Base-by-base conservation (phyloP, 208 protist species). In the Trypanosoma brucei region DNA sequence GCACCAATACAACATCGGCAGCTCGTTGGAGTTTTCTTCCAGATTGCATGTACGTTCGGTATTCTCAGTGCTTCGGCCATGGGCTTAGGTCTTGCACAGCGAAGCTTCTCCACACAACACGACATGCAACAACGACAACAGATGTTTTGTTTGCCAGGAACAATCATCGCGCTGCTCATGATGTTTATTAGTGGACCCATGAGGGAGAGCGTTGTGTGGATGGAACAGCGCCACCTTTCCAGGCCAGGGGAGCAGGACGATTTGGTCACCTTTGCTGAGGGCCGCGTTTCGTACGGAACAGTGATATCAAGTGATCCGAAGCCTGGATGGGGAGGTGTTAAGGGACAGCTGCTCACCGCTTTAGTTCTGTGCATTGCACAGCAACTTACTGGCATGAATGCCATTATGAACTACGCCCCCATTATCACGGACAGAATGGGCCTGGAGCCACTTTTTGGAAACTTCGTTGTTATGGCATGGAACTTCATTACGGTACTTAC, bases 381-480 rank as follows among this genome's bases (percentile, higher is more conserved):
- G 45, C 72, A 81, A 59, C 48, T 80, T 46, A 86, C 80, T 14
- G 79, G 79, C 13, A 79, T 81, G 53, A 75, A 68, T 60, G 79
- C 79, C 3, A 62, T 81, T 38, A 80, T 81, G 70, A 82, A 70
- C 65, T 85, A 77, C 46, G 75, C 75, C 5, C 75, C 75, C 22
- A 76, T 11, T 30, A 81, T 85, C 57, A 73, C 62, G 48, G 45
- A 35, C 11, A 68, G 37, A 40, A 53, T 73, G 46, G 70, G 66
- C 49, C 49, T 76, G 14, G 42, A 45, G 6, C 65, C 71, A 42
- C 68, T 85, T 14, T 51, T 68, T 33, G 79, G 79, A 59, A 85
- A 81, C 62, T 45, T 85, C 51, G 51, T 81, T 37, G 58, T 85
- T 13, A 85, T 85, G 79, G 42, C 44, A 8, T 85, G 79, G 76